Evolutionary conservation across 176 grass and related monocot species (phyloP), one percentile per base, ranked within the genome.

Genomic region (Rhynchospora breviuscula): DNA sequence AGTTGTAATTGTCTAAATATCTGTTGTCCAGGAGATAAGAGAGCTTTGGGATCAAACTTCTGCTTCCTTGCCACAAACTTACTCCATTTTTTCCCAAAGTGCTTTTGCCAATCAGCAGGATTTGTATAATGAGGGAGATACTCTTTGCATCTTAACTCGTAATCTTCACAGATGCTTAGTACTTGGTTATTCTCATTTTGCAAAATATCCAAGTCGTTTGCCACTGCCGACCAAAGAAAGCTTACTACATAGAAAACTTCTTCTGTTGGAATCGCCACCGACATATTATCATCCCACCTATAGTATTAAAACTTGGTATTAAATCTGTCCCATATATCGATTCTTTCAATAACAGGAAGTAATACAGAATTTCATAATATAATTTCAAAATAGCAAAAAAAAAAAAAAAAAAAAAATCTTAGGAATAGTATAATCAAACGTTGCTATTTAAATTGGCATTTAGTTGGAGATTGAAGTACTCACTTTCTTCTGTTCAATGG

Each of bases 201-300:
- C 3, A 90, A 67, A 9, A 5, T 54, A 21, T 78, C 18, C 10
- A 88, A 35, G 2, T 90, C 86, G 12, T 79, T 85, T 10, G 11
- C 44, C 33, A 81, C 60, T 8, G 92, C 85, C 22, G 87, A 84
- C 10, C 88, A 40, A 0, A 91, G 89, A 13, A 94, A 8, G 2
- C 80, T 84, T 47, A 91, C 78, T 0, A 10, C 5, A 15, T 94
- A 94, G 86, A 94, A 91, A 48, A 94, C 67, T 0, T 80, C 77
- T 1, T 91, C 86, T 10, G 70, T 67, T 1, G 74, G 26, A 31
- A 61, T 21, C 59, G 86, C 21, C 0, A 62, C 65, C 2, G 89
- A 89, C 92, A 91, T 91, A 10, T 21, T 53, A 17, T 81, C 62
- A 2, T 88, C 87, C 87, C 92, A 94, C 75, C 43, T 86, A 26